Conservation (phyloP, 1,284 basidiomycete genomes). For the Papiliotrema nemorosa region DNA sequence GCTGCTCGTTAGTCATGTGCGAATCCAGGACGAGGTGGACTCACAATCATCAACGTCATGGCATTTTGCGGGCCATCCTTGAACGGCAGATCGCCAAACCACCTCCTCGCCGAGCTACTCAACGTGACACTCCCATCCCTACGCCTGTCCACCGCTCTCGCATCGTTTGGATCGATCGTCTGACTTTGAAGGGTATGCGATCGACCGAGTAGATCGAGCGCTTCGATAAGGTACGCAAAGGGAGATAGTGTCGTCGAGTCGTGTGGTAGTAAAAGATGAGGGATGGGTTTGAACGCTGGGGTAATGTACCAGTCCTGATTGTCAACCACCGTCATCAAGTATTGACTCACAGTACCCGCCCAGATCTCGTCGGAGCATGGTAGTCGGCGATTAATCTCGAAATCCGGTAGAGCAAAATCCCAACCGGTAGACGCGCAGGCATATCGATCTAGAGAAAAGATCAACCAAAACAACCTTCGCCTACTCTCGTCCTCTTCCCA, state of each 20-base stretch:
- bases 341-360: conserved; percentile 31
- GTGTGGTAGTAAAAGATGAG: conserved; percentile 26
- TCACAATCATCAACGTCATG: conserved; percentile 43
- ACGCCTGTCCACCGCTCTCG: conserved; percentile 36
- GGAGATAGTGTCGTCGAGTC: conserved; percentile 26
- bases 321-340: not conserved
- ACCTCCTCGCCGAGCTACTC: conserved; percentile 34
- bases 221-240: conserved; percentile 46
- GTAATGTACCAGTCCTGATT: conserved; percentile 40
- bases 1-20: conserved; percentile 20
- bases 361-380: conserved; percentile 45
- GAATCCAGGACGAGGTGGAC: conserved; percentile 4
- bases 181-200: conserved; percentile 43
- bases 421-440: conserved; percentile 47
- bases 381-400: conserved; percentile 43
- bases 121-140: conserved; percentile 40
- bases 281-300: conserved; percentile 37
- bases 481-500: conserved; percentile 48
- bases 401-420: conserved; percentile 47
- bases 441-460: conserved; percentile 48
- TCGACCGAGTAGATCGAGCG: conserved; percentile 45
- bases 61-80: conserved; percentile 10
- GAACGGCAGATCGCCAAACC: conserved; percentile 33
- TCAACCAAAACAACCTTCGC: conserved; percentile 47
- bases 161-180: conserved; percentile 39